Evolutionary conservation across 2,329 filamentous ascomycete genomes (phyloP), one percentile per base, ranked within the genome.

Genomic region (Colletotrichum noveboracense): DNA sequence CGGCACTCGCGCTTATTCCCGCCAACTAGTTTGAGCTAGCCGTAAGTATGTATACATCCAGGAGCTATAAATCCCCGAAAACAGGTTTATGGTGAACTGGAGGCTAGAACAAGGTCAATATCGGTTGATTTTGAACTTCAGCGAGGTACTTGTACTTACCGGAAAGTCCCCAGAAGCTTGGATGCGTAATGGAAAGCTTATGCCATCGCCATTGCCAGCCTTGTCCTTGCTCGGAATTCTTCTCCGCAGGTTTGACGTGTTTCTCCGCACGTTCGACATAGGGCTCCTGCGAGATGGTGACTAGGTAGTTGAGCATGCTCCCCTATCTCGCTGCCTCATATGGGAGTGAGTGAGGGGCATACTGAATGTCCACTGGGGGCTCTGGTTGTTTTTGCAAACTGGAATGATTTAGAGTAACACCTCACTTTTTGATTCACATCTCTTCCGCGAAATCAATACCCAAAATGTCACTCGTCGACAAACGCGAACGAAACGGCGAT

Each of bases 21-120:
- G 12, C 58, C 14, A 3, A 21, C 18, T 62, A 62, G 18, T 62
- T 24, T 5, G 30, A 36, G 58, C 26, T 60, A 5, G 16, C 7
- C 1, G 6, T 62, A 34, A 18, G 30, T 21, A 62, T 3, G 30
- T 36, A 3, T 7, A 36, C n/a, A 62, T n/a, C 3, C 4, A 0
- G 55, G 26, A 2, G 55, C n/a, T 2, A 30, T 16, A 2, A 30
- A 12, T 60, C 55, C 55, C 55, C 55, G 55, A 58, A 21, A 13
- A 6, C 24, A 3, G 8, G 0, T 16, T 0, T 5, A 12, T 43
- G 3, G 38, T 12, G 38, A 43, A 28, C 13, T 18, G 5, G 0
- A 58, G 55, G 12, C 24, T 28, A 58, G 24, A 56, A 56, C 2
- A 28, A 16, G 7, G 4, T 5, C 3, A 2, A 21, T 14, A 21